phyloP scores from a whole-genome alignment of 805 yeast genomes.

The Hermanozyma aechmeae region DNA sequence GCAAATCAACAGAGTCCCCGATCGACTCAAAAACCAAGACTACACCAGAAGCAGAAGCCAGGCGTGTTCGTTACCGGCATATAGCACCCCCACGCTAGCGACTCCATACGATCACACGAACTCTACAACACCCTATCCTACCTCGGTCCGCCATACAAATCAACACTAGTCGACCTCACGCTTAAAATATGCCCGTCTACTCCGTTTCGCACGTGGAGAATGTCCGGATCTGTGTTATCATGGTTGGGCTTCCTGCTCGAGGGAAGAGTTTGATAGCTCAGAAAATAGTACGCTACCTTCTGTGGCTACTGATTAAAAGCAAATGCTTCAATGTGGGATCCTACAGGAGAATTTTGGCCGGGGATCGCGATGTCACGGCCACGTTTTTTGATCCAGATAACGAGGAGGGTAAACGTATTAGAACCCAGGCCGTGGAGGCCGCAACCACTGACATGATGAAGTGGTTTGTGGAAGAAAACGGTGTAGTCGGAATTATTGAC shows the following conservation, averaged over 20 bases:
- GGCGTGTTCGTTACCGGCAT: no score
- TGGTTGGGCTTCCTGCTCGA: conserved; percentile 85
- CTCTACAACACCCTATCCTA: no score
- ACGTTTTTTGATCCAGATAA: conserved; percentile 69
- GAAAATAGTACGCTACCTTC: conserved; percentile 82
- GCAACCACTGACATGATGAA: conserved; percentile 76
- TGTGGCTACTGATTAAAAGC: conserved; percentile 85
- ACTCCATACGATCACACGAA: no score
- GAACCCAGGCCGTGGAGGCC: conserved; percentile 59
- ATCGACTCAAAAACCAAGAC: no score
- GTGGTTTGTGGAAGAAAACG: conserved; percentile 76
- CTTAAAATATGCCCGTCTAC: conserved; percentile 50
- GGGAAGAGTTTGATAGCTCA: conserved; percentile 94
- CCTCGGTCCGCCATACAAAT: no score
- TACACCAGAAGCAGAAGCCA: no score
- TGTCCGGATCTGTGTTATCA: conserved; percentile 73
- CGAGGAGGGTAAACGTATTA: conserved; percentile 49
- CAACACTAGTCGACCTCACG: no score
- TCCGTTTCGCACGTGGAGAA: conserved; percentile 56
- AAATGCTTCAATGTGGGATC: conserved; percentile 85
- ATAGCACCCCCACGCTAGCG: no score
- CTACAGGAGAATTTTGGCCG: conserved; percentile 54
- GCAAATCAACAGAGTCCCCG: no score
- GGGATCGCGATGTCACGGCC: conserved; percentile 48
- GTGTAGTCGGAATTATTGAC: conserved; percentile 88